Evolutionary conservation across 164 flowering plant species (phyloP).

Genomic region (Amborella trichopoda): DNA sequence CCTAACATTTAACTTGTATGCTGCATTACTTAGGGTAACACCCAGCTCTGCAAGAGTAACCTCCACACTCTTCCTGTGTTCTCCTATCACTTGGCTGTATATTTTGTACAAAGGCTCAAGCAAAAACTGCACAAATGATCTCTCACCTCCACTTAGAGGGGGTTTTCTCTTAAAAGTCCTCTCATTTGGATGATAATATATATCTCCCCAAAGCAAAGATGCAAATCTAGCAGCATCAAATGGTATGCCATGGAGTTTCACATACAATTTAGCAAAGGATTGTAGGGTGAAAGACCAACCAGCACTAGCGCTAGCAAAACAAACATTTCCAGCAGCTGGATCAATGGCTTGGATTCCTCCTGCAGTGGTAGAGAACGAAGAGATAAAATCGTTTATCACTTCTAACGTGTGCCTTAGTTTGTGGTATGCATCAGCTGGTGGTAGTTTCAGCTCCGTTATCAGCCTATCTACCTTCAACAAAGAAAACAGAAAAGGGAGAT

Average conservation of each 20-base stretch:
- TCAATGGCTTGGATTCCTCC: slow-evolving; percentile 71
- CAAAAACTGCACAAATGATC: slow-evolving; percentile 93
- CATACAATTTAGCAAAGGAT: slow-evolving; percentile 92
- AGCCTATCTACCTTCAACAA: slow-evolving; percentile 75
- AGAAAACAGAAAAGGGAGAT: slow-evolving; percentile 1
- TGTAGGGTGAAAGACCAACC: slow-evolving; percentile 98
- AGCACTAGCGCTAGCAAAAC: slow-evolving; percentile 95
- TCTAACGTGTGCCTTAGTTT: slow-evolving; percentile 86
- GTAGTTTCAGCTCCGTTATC: slow-evolving; percentile 95
- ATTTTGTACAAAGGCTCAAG: slow-evolving; percentile 95
- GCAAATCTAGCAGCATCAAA: slow-evolving; percentile 92
- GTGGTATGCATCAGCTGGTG: slow-evolving; percentile 93
- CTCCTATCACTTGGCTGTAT: slow-evolving; percentile 96
- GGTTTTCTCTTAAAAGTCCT: slow-evolving; percentile 66
- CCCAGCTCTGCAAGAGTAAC: slow-evolving; percentile 89
- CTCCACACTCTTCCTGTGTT: slow-evolving; percentile 96
- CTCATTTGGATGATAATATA: slow-evolving; percentile 65
- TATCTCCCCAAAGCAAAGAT: slow-evolving; percentile 92
- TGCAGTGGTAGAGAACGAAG: slow-evolving; percentile 82
- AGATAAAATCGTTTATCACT: slow-evolving; percentile 70
- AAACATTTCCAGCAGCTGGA: slow-evolving; percentile 91
- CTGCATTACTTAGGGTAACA: slow-evolving; percentile 85
- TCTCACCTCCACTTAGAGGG: slow-evolving; percentile 69
- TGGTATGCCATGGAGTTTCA: slow-evolving; percentile 83
- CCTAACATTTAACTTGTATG: slow-evolving; percentile 78